phyloP scores from a whole-genome alignment of 2,329 filamentous ascomycete species.

The Colletotrichum filicis region DNA sequence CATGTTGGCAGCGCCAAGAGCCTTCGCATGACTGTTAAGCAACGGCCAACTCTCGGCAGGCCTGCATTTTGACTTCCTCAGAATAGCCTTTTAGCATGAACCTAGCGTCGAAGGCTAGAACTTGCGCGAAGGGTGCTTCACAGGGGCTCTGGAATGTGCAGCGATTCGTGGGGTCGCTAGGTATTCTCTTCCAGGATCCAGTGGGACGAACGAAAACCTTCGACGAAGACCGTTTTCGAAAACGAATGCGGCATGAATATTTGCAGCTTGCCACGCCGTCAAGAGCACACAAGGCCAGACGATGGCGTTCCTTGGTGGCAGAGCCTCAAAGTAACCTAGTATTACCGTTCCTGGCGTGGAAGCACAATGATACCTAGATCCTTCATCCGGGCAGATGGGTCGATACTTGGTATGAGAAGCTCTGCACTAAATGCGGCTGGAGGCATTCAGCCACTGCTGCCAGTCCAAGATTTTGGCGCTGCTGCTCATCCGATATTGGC shows the following conservation, averaged over 20 bases:
- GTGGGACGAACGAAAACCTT: not conserved
- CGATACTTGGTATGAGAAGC: not conserved
- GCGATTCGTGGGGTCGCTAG: not conserved
- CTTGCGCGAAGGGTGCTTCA: not conserved
- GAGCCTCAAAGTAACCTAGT: not conserved
- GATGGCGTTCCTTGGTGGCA: not conserved
- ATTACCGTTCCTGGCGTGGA: not conserved
- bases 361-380: not conserved
- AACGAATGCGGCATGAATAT: not conserved
- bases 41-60: not conserved
- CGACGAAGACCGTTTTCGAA: not conserved
- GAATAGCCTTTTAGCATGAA: not conserved
- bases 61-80: not conserved
- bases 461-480: not conserved
- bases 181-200: not conserved
- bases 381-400: not conserved
- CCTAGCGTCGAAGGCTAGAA: not conserved
- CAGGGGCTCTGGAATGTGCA: not conserved
- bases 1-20: not conserved
- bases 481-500: not conserved
- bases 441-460: not conserved
- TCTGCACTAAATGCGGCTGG: not conserved
- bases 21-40: not conserved
- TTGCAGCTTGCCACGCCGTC: not conserved
- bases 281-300: not conserved